Percentiles rank a stretch among this genome's conserved stretches.
Conservation (phyloP, 768 basidiomycete species). For the Leucogyrophana mollusca region DNA sequence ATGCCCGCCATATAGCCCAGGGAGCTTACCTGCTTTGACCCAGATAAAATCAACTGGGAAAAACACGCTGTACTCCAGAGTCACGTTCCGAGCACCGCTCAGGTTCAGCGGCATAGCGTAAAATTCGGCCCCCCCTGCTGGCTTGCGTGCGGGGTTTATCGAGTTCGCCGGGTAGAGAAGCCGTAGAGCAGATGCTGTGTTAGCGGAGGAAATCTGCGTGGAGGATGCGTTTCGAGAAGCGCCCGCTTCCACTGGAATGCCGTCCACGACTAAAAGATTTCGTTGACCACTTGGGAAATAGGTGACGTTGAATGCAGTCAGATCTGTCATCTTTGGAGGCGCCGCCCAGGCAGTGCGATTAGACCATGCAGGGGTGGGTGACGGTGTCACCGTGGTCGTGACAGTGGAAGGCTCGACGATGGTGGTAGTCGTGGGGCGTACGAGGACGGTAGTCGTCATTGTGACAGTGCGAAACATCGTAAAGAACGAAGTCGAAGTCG, state of each 20-base stretch:
- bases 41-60: slow-evolving; percentile 75
- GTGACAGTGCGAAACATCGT: slow-evolving; percentile 9
- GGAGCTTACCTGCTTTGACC: slow-evolving; percentile 82
- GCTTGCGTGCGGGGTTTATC: slow-evolving; percentile 61
- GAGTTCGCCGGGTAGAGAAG: slow-evolving; percentile 68
- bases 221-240: slow-evolving; percentile 14
- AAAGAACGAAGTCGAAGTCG: slow-evolving; percentile 4
- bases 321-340: slow-evolving; percentile 54
- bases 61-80: slow-evolving; percentile 69
- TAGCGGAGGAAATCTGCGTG: slow-evolving; percentile 19
- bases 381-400: neutral
- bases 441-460: slow-evolving; percentile 8
- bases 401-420: slow-evolving; percentile 10
- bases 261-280: slow-evolving; percentile 56
- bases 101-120: slow-evolving; percentile 50
- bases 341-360: slow-evolving; percentile 43
- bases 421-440: slow-evolving; percentile 1
- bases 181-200: slow-evolving; percentile 48
- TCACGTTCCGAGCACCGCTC: slow-evolving; percentile 47
- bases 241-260: slow-evolving; percentile 40
- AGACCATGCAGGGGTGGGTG: slow-evolving; percentile 10
- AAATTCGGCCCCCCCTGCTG: slow-evolving; percentile 75
- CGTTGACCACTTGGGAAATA: slow-evolving; percentile 50
- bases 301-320: slow-evolving; percentile 58
- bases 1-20: slow-evolving; percentile 75